Evolutionary conservation across 2,329 filamentous ascomycete species (phyloP).

Genomic region (Fusarium guadeloupense): DNA sequence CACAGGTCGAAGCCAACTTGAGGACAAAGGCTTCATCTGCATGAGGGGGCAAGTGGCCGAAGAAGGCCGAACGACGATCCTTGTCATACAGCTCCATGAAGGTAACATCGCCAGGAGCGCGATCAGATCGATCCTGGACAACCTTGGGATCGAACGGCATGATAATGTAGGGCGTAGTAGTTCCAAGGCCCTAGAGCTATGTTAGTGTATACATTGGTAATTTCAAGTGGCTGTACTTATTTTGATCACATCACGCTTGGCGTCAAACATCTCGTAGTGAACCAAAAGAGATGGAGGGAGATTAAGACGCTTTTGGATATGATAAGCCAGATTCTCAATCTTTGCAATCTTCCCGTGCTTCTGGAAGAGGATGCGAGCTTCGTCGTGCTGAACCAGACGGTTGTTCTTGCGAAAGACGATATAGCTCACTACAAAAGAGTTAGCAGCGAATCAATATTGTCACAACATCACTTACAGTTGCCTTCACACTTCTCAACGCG

Average conservation of each 20-base stretch:
- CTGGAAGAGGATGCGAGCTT: slow-evolving; percentile 55
- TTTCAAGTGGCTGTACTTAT: slow-evolving; percentile 49
- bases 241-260: slow-evolving; percentile 57
- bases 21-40: slow-evolving; percentile 50
- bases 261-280: slow-evolving; percentile 61
- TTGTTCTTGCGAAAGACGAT: slow-evolving; percentile 54
- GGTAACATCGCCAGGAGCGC: slow-evolving; percentile 2
- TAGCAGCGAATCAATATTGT: slow-evolving; percentile 22
- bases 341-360: slow-evolving; percentile 56
- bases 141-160: slow-evolving; percentile 21
- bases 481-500: slow-evolving; percentile 69
- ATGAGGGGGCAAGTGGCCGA: slow-evolving; percentile 56
- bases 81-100: slow-evolving; percentile 50
- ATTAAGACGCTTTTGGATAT: slow-evolving; percentile 47
- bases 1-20: slow-evolving; percentile 50
- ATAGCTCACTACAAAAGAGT: slow-evolving; percentile 55
- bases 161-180: slow-evolving; percentile 6
- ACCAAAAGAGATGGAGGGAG: slow-evolving; percentile 56
- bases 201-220: neutral
- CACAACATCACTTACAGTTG: slow-evolving; percentile 57
- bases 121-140: slow-evolving; percentile 9
- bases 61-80: slow-evolving; percentile 58
- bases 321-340: slow-evolving; percentile 48
- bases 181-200: neutral
- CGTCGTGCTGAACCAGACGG: slow-evolving; percentile 50